Evolutionary conservation across 1,284 basidiomycete species (phyloP).

Genomic region (Sanguinoderma infundibulare): DNA sequence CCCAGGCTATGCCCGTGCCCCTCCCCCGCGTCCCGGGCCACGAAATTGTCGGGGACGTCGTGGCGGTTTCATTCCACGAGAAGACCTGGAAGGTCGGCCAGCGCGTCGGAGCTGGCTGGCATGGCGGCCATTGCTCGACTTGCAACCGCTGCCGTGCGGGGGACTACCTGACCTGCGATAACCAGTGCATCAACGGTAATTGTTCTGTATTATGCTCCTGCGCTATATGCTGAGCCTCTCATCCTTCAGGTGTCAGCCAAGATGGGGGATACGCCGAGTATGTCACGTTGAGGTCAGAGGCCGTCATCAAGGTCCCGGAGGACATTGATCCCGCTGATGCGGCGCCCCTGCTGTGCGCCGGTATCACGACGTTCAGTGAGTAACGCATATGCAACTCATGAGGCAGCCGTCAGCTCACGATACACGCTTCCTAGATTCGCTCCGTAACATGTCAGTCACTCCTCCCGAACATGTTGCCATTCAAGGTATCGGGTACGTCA

Average conservation of each 20-base stretch:
- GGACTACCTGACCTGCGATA: constrained; percentile 28
- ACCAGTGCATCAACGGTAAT: constrained; percentile 36
- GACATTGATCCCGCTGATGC: constrained; percentile 71
- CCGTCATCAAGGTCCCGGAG: constrained; percentile 77
- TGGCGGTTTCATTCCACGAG: constrained; percentile 24
- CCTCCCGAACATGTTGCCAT: constrained; percentile 35
- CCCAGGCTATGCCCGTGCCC: constrained; percentile 20
- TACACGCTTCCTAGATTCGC: constrained; percentile 18
- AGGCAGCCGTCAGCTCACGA: too few relatives aligned
- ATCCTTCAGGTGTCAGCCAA: constrained; percentile 13
- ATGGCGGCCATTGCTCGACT: constrained; percentile 31
- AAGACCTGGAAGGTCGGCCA: constrained; percentile 30
- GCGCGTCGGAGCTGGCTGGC: constrained; percentile 34
- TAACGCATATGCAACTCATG: neutral
- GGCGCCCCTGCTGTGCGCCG: constrained; percentile 84
- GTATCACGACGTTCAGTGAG: constrained; percentile 32
- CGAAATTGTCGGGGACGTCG: constrained; percentile 34
- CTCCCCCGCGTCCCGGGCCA: constrained; percentile 33
- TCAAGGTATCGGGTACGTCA: constrained; percentile 38
- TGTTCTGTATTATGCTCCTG: constrained; percentile 27
- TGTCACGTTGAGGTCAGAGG: constrained; percentile 29
- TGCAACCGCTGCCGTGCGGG: constrained; percentile 30
- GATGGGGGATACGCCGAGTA: constrained; percentile 30
- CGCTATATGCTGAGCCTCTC: constrained; percentile 8
- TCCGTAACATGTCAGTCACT: constrained; percentile 30